Base-by-base conservation (phyloP, 225 moss, liverwort and hornwort species). In the Physcomitrium patens region DNA sequence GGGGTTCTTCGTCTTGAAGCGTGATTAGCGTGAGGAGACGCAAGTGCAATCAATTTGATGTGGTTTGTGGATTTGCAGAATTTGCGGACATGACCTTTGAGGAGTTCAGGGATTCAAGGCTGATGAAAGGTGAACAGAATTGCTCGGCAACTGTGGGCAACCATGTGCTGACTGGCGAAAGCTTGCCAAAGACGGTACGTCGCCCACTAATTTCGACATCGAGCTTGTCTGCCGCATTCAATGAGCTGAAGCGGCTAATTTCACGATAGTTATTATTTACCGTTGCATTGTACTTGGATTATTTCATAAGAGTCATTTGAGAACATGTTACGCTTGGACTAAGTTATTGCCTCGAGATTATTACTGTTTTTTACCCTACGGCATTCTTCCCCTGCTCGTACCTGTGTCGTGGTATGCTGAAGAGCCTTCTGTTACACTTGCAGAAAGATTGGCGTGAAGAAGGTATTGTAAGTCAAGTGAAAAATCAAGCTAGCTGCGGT, bases 371-470 rank as follows among this genome's bases (percentile, higher is more conserved):
- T 37, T 37, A 37, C 31, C 5, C 31, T 37, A 0, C 31, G 5
- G 5, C 45, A 47, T 0, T 17, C 13, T 63, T 28, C 18, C 23
- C 54, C 6, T 31, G 7, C 22, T 20, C 23, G 26, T 10, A 9
- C 4, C 8, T 52, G 14, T 16, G 18, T 67, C 26, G 42, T 67
- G 15, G 9, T 53, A 18, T 28, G 13, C 7, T 68, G 46, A 61
- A 60, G 3, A 52, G 1, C 28, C 31, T 0, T 4, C 61, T 44
- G 14, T 69, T 50, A 10, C n/a, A 18, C 12, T 17, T 84, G 77
- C 91, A 99, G 99, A 88, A 80, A 88, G 99, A 99, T 86, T 99
- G 99, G 99, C 93, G 99, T 61, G 67, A 82, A 10, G 78, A 81
- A 42, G 84, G 82, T 17, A 99, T 99, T 74, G 99, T 99, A 9